Evolutionary conservation across 306 rosid genomes (phyloP), one percentile per base, ranked within the genome.

Genomic region (Vachellia collinsii): DNA sequence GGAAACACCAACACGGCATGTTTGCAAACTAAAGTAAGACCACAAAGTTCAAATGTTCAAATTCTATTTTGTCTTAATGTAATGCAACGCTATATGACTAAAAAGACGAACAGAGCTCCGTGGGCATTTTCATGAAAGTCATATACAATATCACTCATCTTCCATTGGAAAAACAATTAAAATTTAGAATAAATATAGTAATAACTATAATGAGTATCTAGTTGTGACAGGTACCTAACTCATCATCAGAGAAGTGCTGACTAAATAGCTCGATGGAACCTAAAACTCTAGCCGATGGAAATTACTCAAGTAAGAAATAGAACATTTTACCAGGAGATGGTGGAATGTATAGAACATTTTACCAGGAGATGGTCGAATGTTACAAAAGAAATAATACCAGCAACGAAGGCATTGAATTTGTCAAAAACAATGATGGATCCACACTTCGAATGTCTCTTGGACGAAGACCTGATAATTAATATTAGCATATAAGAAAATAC

Each of bases 401-500:
- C 84, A 96, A 90, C 72, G 97, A 82, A 78, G 99, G 98, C 90
- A 92, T 83, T 48, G 99, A 87, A 84, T 93, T 96, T 39, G 99
- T 96, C 84, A 96, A 83, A 89, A 93, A 96, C 86, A 96, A 83
- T 12, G 99, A 96, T n/a, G 99, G 99, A 80, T 96, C 99, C 79
- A 96, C 94, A 89, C 98, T 96, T 79, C 98, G 89, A 73, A 96
- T 85, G 83, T 96, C 99, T 77, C 99, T 94, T 3, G 98, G 99
- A 76, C 98, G 99, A 81, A 96, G 98, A 71, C 99, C 99, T 96
- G 93, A 80, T 42, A 76, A 58, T 61, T 64, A 76, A 84, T 77
- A 2, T 1, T 29, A 19, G 71, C 50, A 51, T 64, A 76, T 73
- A 61, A 74, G 14, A 77, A 62, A 81, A 44, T 1, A 83, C n/a